Conservation (phyloP, 1,284 basidiomycete genomes). For the Pseudozyma sp. region DNA sequence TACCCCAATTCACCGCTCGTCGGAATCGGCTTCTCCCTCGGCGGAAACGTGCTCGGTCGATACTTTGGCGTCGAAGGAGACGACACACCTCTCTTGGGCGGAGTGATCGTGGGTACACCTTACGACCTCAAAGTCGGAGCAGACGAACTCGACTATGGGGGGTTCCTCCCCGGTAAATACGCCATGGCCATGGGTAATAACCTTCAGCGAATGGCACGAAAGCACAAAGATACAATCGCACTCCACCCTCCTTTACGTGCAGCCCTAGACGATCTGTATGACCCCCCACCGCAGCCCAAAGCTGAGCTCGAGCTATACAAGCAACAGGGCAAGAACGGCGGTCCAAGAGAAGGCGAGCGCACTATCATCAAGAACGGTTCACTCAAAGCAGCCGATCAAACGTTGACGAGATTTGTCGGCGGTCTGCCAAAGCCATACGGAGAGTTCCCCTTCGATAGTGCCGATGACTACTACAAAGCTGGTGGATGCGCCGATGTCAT, state of each 20-base stretch:
- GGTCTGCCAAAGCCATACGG: constrained; percentile 73
- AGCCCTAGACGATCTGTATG: constrained; percentile 50
- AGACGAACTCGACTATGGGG: constrained; percentile 72
- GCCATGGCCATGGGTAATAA: constrained; percentile 86
- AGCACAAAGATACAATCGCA: constrained; percentile 54
- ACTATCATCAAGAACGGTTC: constrained; percentile 49
- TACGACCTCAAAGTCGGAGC: constrained; percentile 76
- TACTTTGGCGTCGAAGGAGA: constrained; percentile 89
- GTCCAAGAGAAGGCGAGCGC: constrained; percentile 29
- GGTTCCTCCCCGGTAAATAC: constrained; percentile 78
- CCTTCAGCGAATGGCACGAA: constrained; percentile 71
- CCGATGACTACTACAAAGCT: constrained; percentile 81
- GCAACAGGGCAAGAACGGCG: constrained; percentile 39
- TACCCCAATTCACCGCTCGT: constrained; percentile 86
- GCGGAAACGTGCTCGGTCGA: constrained; percentile 89
- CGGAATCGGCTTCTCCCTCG: constrained; percentile 92
- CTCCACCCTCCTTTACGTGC: constrained; percentile 57
- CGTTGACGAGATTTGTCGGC: constrained; percentile 80
- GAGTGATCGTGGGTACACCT: constrained; percentile 82
- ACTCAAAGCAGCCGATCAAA: constrained; percentile 71
- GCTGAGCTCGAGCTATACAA: constrained; percentile 43
- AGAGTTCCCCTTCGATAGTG: constrained; percentile 71
- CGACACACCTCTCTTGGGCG: constrained; percentile 77
- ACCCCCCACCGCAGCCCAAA: constrained; percentile 41
- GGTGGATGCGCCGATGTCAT: constrained; percentile 59